Evolutionary conservation across 2,329 filamentous ascomycete species (phyloP).

Genomic region (Epichloe amarillans): DNA sequence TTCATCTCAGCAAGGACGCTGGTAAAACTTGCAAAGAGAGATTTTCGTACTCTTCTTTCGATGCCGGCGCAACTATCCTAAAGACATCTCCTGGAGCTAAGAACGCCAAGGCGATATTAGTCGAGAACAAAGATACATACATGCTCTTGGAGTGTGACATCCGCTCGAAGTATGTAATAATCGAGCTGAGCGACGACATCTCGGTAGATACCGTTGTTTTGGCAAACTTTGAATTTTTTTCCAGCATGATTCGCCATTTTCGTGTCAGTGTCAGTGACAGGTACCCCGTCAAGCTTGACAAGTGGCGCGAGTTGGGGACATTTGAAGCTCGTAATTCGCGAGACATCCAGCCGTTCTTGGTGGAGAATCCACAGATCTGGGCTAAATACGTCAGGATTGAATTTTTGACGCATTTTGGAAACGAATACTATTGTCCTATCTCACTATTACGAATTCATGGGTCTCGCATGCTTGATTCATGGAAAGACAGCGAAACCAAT

Average conservation of each 20-base stretch:
- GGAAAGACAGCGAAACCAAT: slow-evolving; percentile 64
- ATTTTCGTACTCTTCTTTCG: slow-evolving; percentile 95
- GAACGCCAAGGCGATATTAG: slow-evolving; percentile 74
- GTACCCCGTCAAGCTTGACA: slow-evolving; percentile 82
- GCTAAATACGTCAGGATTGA: slow-evolving; percentile 86
- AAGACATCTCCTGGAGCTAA: slow-evolving; percentile 82
- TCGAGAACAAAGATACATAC: slow-evolving; percentile 97
- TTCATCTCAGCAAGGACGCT: slow-evolving; percentile 73
- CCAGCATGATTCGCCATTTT: slow-evolving; percentile 87
- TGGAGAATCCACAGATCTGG: slow-evolving; percentile 94
- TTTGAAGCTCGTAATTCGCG: slow-evolving; percentile 88
- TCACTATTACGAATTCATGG: slow-evolving; percentile 87
- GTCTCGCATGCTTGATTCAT: slow-evolving; percentile 90
- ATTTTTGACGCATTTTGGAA: slow-evolving; percentile 85
- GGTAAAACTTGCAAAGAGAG: slow-evolving; percentile 96
- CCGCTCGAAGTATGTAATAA: slow-evolving; percentile 82
- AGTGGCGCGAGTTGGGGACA: slow-evolving; percentile 78
- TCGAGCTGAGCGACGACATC: slow-evolving; percentile 79
- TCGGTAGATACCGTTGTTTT: slow-evolving; percentile 93
- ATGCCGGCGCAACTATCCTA: slow-evolving; percentile 84
- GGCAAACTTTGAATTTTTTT: slow-evolving; percentile 98
- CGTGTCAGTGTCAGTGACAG: slow-evolving; percentile 85
- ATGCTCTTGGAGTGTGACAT: slow-evolving; percentile 87
- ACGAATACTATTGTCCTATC: slow-evolving; percentile 91
- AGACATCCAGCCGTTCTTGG: slow-evolving; percentile 84